These are phyloP conservation scores for Rhazya stricta DNA, from an alignment of 257 asterid genomes.

Conservation along the genomic window DNA sequence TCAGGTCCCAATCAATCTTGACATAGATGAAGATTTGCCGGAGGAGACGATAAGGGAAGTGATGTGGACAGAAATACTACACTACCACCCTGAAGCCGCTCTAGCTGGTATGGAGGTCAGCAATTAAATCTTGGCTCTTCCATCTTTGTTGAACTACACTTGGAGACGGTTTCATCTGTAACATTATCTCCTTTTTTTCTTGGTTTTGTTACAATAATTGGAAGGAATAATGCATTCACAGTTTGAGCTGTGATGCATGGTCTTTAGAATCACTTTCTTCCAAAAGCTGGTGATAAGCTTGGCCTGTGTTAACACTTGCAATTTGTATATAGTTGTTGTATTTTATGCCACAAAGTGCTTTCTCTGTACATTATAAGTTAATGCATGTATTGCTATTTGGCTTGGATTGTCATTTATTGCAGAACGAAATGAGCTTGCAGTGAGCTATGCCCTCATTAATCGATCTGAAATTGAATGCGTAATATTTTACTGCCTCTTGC, in stretches of 20 bases:
- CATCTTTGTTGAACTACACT: not conserved
- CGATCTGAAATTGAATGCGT: not conserved
- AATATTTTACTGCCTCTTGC: not conserved
- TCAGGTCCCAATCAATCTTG: slow-evolving; percentile 26
- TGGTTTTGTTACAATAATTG: slow-evolving; percentile 11
- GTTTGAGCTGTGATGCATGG: slow-evolving; percentile 18
- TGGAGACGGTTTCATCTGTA: slow-evolving; percentile 4
- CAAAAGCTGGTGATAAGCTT: not conserved
- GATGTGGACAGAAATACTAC: slow-evolving; percentile 24
- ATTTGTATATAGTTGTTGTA: slow-evolving; percentile 20
- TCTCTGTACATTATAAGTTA: slow-evolving; percentile 8
- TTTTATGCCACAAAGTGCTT: not conserved
- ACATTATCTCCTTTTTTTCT: not conserved
- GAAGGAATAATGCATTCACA: slow-evolving; percentile 13
- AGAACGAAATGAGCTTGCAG: not conserved
- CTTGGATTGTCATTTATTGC: not conserved
- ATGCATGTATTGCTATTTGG: not conserved
- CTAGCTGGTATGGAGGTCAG: slow-evolving; percentile 10
- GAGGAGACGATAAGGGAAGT: slow-evolving; percentile 28
- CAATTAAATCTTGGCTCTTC: not conserved
- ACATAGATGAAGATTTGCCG: slow-evolving; percentile 27
- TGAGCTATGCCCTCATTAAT: not conserved
- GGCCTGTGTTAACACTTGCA: not conserved
- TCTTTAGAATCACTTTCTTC: not conserved
- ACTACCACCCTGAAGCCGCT: slow-evolving; percentile 25